phyloP scores from a whole-genome alignment of 2,329 filamentous ascomycete genomes.

The Aspergillus sp. region DNA sequence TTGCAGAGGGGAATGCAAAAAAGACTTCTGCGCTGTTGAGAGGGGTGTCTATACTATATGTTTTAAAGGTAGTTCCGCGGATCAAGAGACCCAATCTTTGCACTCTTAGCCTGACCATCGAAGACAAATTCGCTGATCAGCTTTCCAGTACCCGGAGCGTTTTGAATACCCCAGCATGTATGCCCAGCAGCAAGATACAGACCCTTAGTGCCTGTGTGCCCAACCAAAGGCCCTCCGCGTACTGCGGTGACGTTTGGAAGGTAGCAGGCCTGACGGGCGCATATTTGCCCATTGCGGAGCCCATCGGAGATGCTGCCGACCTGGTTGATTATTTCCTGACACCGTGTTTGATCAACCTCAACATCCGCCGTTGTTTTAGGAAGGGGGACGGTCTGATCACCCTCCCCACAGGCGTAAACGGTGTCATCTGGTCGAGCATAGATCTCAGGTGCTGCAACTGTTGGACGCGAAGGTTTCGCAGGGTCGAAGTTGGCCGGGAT shows the following conservation, averaged over 20 bases:
- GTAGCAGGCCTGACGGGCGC: conserved; percentile 85
- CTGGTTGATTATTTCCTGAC: conserved; percentile 82
- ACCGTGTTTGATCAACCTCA: conserved; percentile 69
- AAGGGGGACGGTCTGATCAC: conserved; percentile 71
- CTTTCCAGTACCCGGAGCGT: conserved; percentile 82
- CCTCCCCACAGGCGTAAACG: conserved; percentile 92
- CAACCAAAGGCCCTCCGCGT: conserved; percentile 71
- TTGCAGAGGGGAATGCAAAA: neutral
- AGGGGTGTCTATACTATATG: conserved; percentile 3
- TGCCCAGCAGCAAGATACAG: conserved; percentile 83
- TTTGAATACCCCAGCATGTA: conserved; percentile 98
- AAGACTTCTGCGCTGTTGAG: neutral
- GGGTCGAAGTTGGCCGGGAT: conserved; percentile 62
- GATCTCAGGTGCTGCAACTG: conserved; percentile 80
- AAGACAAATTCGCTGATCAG: conserved; percentile 76
- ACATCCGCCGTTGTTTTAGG: conserved; percentile 75
- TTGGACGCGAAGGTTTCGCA: conserved; percentile 51
- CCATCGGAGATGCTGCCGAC: conserved; percentile 56
- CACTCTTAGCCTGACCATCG: conserved; percentile 67
- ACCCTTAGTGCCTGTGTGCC: conserved; percentile 68
- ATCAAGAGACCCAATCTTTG: conserved; percentile 64
- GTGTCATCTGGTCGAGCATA: conserved; percentile 87
- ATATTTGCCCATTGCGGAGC: conserved; percentile 66
- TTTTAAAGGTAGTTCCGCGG: conserved; percentile 56
- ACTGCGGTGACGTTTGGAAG: conserved; percentile 67